phyloP scores from a whole-genome alignment of 306 rosid species.

The Cucumis sativus region DNA sequence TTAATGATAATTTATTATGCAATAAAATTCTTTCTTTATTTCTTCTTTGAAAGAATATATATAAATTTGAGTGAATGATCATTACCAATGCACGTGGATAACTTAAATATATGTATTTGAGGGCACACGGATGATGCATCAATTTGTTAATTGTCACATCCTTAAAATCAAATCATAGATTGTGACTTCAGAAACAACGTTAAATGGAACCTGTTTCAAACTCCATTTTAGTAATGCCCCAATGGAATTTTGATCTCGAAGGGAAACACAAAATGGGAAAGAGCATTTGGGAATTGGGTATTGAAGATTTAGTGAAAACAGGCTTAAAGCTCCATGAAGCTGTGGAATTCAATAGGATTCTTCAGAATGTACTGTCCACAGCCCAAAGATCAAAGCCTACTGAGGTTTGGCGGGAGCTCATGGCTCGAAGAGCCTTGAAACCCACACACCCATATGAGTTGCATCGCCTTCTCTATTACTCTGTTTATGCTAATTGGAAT shows the following conservation, averaged over 20 bases:
- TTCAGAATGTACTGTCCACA: constrained; percentile 12
- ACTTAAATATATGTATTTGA: too few relatives aligned
- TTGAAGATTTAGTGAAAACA: constrained; percentile 32
- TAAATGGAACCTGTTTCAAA: background rate
- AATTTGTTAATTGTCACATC: too few relatives aligned
- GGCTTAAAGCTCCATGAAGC: constrained; percentile 52
- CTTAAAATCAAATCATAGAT: background rate
- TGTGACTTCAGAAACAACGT: background rate
- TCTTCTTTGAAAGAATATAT: too few relatives aligned
- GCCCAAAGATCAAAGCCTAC: constrained; percentile 19
- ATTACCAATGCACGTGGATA: too few relatives aligned
- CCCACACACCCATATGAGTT: constrained; percentile 46
- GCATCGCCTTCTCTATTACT: constrained; percentile 52
- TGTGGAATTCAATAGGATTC: constrained; percentile 8
- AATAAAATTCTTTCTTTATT: too few relatives aligned
- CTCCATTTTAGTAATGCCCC: background rate
- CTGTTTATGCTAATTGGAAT: constrained; percentile 36
- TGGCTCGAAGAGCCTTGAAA: constrained; percentile 38
- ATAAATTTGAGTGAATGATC: too few relatives aligned
- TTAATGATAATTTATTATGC: too few relatives aligned
- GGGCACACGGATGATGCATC: too few relatives aligned
- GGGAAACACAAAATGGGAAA: constrained; percentile 16
- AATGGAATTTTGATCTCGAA: background rate
- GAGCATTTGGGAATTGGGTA: constrained; percentile 30
- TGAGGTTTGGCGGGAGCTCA: constrained; percentile 41